Conservation (phyloP, 805 yeast genomes). For the Cyberlindnera subsufficiens region DNA sequence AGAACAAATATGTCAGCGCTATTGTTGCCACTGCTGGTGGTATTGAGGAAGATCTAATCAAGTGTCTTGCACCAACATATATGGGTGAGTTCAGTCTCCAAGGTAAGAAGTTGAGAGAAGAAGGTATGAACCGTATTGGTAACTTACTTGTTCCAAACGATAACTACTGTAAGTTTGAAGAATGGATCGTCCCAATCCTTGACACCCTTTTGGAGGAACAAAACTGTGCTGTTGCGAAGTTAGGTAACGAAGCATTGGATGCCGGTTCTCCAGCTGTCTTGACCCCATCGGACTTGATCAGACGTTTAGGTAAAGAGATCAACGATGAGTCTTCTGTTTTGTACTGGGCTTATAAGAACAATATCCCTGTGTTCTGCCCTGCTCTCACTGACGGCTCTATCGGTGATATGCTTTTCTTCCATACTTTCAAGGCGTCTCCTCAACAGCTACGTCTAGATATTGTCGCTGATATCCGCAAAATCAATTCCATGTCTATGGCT, state of each 20-base stretch:
- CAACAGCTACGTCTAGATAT: constrained; percentile 85
- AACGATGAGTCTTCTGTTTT: constrained; percentile 89
- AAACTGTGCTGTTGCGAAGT: constrained; percentile 51
- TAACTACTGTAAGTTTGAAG: constrained; percentile 95
- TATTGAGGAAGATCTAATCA: constrained; percentile 94
- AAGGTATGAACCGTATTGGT: constrained; percentile 98
- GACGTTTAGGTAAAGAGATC: constrained; percentile 91
- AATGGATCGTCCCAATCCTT: constrained; percentile 95
- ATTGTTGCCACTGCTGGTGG: constrained; percentile 98
- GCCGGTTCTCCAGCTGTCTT: constrained; percentile 62
- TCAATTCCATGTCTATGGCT: constrained; percentile 92
- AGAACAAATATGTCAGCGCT: constrained; percentile 91
- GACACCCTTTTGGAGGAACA: constrained; percentile 88
- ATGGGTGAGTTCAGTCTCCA: constrained; percentile 84
- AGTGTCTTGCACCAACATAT: constrained; percentile 93
- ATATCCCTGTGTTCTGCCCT: constrained; percentile 96
- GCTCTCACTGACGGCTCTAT: constrained; percentile 97
- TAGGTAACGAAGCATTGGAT: constrained; percentile 51
- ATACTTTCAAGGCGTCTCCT: constrained; percentile 92
- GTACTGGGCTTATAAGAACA: constrained; percentile 97
- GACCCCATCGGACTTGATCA: constrained; percentile 93
- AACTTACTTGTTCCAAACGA: constrained; percentile 96
- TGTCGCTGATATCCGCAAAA: constrained; percentile 86
- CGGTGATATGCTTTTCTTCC: constrained; percentile 98
- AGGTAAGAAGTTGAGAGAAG: constrained; percentile 80